A percentile compares a stretch with the other conserved stretches of the same genome.
Evolutionary conservation across 345 rosid species (phyloP).

Genomic region (Lepidium africanum): DNA sequence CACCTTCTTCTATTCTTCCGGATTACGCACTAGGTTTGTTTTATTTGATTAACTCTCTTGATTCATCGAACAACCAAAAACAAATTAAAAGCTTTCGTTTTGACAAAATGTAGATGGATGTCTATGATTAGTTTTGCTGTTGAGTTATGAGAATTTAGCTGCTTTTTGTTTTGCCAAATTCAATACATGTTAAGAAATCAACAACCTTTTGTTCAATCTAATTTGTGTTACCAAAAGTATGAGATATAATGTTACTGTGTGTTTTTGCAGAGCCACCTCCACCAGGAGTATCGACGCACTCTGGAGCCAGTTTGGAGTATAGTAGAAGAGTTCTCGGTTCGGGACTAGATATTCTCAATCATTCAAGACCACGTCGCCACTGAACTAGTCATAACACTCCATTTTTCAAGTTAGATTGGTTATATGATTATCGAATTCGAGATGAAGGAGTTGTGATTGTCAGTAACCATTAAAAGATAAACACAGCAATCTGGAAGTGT

Average conservation of each 20-base stretch:
- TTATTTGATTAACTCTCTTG: not conserved
- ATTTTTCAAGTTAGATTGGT: not conserved
- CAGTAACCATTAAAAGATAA: not conserved
- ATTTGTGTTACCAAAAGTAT: not conserved
- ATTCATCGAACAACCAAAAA: not conserved
- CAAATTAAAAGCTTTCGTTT: not conserved
- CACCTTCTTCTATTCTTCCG: constrained; percentile 23
- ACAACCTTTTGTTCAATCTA: not conserved
- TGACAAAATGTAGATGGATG: not conserved
- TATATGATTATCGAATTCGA: not conserved
- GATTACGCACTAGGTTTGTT: constrained; percentile 34
- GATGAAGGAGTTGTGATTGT: not conserved
- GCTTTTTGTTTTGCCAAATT: not conserved
- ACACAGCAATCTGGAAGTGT: not conserved
- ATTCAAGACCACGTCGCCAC: constrained; percentile 49
- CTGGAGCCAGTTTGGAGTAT: constrained; percentile 47
- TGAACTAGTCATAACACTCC: constrained; percentile 27
- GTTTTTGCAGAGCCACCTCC: constrained; percentile 39
- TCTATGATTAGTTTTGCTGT: not conserved
- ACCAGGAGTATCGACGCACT: constrained; percentile 43
- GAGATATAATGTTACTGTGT: not conserved
- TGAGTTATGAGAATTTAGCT: not conserved
- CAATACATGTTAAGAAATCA: not conserved
- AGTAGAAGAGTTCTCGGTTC: constrained; percentile 62
- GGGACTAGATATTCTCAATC: constrained; percentile 44